Conservation (phyloP, 2,329 filamentous ascomycete species). For the Trichoderma koningii region DNA sequence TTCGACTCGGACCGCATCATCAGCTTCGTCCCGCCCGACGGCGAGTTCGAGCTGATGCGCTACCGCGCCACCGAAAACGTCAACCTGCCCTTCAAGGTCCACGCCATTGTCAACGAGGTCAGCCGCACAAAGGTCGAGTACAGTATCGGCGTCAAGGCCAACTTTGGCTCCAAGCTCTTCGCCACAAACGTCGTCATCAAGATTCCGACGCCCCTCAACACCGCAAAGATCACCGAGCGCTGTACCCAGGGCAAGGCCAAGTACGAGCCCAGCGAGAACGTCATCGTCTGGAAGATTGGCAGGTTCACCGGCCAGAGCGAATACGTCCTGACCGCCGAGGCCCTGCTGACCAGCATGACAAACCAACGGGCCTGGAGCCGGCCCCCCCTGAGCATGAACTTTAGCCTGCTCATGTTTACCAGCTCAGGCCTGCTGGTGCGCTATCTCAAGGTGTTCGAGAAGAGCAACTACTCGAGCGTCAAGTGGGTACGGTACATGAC, state of each 20-base stretch:
- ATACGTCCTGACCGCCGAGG: constrained; percentile 92
- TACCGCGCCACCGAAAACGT: constrained; percentile 98
- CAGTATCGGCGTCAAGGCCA: constrained; percentile 94
- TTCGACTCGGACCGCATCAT: constrained; percentile 97
- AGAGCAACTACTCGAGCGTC: constrained; percentile 97
- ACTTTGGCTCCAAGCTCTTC: constrained; percentile 94
- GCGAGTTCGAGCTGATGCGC: constrained; percentile 97
- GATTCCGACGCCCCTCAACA: constrained; percentile 95
- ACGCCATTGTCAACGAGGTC: constrained; percentile 96
- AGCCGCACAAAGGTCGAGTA: constrained; percentile 98
- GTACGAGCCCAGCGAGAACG: constrained; percentile 97
- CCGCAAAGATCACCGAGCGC: constrained; percentile 87
- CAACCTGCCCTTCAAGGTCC: constrained; percentile 97
- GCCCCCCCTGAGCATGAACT: constrained; percentile 87
- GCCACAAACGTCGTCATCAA: constrained; percentile 94
- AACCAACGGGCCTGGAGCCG: constrained; percentile 97
- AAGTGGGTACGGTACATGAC: constrained; percentile 99
- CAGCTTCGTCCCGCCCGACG: constrained; percentile 93
- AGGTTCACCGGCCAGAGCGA: constrained; percentile 98
- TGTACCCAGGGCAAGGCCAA: constrained; percentile 96
- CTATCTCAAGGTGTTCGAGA: constrained; percentile 98
- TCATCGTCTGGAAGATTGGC: constrained; percentile 98
- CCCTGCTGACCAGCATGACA: constrained; percentile 92
- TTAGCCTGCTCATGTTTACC: constrained; percentile 97
- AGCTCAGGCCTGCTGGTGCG: constrained; percentile 88